Evolutionary conservation across 192 early-diverging fungal species (phyloP).

Genomic region (Coemansia sp.): DNA sequence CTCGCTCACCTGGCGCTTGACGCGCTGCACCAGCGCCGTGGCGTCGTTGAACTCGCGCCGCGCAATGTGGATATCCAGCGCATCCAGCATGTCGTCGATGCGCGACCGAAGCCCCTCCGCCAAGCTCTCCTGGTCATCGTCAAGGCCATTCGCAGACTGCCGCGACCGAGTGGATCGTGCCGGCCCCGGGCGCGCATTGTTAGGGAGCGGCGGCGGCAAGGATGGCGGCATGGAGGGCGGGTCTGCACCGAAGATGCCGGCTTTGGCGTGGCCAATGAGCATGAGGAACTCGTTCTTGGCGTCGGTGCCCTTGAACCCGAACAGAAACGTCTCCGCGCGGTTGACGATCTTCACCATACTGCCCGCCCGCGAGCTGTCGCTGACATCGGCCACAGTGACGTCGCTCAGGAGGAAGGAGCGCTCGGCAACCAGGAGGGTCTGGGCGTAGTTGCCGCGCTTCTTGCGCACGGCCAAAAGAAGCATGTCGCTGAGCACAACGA

Average conservation of each 20-base stretch:
- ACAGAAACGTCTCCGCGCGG: slow-evolving; percentile 81
- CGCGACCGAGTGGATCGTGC: background rate
- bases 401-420: slow-evolving; percentile 77
- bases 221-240: slow-evolving; percentile 14
- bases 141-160: slow-evolving; percentile 7
- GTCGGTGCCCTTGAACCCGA: slow-evolving; percentile 42
- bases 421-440: slow-evolving; percentile 76
- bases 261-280: slow-evolving; percentile 49
- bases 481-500: slow-evolving; percentile 84
- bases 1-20: slow-evolving; percentile 19
- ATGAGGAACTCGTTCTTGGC: slow-evolving; percentile 49
- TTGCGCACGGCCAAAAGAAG: slow-evolving; percentile 78
- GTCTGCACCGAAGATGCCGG: slow-evolving; percentile 38
- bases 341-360: slow-evolving; percentile 84
- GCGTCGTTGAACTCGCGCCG: slow-evolving; percentile 87
- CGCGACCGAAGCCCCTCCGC: slow-evolving; percentile 12
- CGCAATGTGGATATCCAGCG: slow-evolving; percentile 92
- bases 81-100: slow-evolving; percentile 76
- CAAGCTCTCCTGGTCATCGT: slow-evolving; percentile 15
- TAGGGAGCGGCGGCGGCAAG: slow-evolving; percentile 14
- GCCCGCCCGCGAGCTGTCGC: slow-evolving; percentile 72
- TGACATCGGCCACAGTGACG: slow-evolving; percentile 80
- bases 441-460: slow-evolving; percentile 67
- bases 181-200: background rate
- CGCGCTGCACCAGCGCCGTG: slow-evolving; percentile 52